Conservation (phyloP, 495 filamentous ascomycete species). For the Thozetella sp. region DNA sequence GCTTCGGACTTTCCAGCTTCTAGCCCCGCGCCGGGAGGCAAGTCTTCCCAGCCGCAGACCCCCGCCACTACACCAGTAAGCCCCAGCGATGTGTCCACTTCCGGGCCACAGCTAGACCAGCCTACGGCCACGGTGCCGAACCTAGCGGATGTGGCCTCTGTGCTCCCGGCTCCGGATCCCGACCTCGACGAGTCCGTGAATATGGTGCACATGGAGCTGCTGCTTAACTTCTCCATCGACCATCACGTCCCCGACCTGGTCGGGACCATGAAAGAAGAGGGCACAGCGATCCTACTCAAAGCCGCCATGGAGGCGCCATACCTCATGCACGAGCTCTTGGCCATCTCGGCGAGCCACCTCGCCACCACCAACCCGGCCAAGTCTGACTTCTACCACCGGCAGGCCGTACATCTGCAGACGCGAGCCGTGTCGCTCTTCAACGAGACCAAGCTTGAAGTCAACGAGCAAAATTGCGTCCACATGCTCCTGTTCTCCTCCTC, state of each 20-base stretch:
- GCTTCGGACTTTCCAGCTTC: not conserved
- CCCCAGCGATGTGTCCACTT: not conserved
- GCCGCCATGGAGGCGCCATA: slow-evolving; percentile 29
- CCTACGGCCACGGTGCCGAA: slow-evolving; percentile 13
- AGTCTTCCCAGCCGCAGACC: too few species aligned
- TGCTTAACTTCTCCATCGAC: slow-evolving; percentile 27
- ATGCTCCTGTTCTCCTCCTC: slow-evolving; percentile 32
- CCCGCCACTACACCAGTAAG: slow-evolving; percentile 3
- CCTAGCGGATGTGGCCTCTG: not conserved
- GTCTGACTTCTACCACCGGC: slow-evolving; percentile 20
- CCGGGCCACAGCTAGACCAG: not conserved
- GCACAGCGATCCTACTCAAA: slow-evolving; percentile 12
- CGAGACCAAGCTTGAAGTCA: slow-evolving; percentile 20
- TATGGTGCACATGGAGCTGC: slow-evolving; percentile 35
- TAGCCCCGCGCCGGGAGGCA: not conserved
- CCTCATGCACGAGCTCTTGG: slow-evolving; percentile 33
- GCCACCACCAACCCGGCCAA: slow-evolving; percentile 21
- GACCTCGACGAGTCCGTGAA: slow-evolving; percentile 22
- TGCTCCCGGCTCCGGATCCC: not conserved
- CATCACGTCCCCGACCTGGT: slow-evolving; percentile 25
- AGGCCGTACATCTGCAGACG: slow-evolving; percentile 31
- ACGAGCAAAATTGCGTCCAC: slow-evolving; percentile 32
- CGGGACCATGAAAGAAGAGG: slow-evolving; percentile 13
- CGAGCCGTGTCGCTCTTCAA: slow-evolving; percentile 38
- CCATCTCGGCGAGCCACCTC: slow-evolving; percentile 32